Percentiles rank a stretch among this genome's conserved stretches.
These are phyloP conservation scores for Fraxinus baroniana DNA, from an alignment of 305 asterid species.

Conservation along the genomic window DNA sequence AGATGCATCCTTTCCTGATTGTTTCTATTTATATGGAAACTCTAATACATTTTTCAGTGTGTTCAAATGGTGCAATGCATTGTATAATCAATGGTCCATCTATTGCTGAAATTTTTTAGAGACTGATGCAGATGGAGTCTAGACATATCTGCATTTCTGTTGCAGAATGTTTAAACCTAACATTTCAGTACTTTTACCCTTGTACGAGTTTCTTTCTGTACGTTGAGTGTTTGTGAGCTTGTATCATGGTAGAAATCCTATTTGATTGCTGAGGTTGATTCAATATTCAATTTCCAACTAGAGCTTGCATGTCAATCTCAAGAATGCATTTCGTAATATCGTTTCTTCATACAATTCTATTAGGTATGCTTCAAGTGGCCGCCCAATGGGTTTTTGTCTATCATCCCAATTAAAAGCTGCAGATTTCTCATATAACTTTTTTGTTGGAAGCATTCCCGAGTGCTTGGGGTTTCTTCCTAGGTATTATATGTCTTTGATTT, in stretches of 20 bases:
- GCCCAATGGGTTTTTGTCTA: constrained; percentile 61
- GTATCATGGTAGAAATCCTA: not conserved
- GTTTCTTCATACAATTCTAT: constrained; percentile 17
- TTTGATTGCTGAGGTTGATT: not conserved
- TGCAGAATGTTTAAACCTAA: not conserved
- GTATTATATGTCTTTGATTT: constrained; percentile 20
- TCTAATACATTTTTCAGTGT: not conserved
- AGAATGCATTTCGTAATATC: not conserved
- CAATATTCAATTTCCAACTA: not conserved
- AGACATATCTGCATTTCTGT: not conserved
- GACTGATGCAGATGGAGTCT: not conserved
- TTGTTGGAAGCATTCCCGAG: constrained; percentile 74
- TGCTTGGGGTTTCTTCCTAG: constrained; percentile 76
- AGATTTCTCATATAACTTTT: constrained; percentile 78
- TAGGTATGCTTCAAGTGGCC: constrained; percentile 62
- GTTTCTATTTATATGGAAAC: not conserved
- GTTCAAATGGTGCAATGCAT: not conserved
- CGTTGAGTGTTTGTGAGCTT: not conserved
- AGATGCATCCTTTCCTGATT: not conserved
- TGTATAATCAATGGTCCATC: not conserved
- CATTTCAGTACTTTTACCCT: not conserved
- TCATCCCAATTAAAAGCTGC: constrained; percentile 64
- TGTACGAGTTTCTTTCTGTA: not conserved
- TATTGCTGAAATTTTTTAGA: not conserved
- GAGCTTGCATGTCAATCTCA: not conserved